Evolutionary conservation across 2,329 filamentous ascomycete genomes (phyloP), one percentile per base, ranked within the genome.

Genomic region (Fusarium sp.): DNA sequence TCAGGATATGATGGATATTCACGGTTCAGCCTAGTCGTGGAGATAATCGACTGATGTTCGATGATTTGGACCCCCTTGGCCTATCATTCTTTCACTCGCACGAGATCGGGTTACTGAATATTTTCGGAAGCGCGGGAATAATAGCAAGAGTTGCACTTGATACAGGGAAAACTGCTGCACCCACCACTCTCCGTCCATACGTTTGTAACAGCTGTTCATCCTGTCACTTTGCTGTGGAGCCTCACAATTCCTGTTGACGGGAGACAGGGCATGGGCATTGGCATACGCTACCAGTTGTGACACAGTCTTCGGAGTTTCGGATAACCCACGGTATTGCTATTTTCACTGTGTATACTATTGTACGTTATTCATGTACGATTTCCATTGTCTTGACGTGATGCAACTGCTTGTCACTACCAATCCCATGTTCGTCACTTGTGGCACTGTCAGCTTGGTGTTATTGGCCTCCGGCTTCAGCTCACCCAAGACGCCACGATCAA

Each of bases 291-390:
- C 64, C 58, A 44, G 60, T 68, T 74, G 75, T 73, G 52, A 46
- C 69, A 76, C 73, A 42, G 57, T 57, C 58, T 64, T 75, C 72
- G 72, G 75, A 63, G 60, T 64, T 76, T 76, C 75, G 73, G 72
- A 67, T 60, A 65, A 71, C 46, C 25, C 40, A 59, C 70, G 63
- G 65, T 54, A 56, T 63, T 60, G 40, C 35, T 57, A 23, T 56
- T 53, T 28, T 57, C 52, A 37, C 56, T 28, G 19, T 19, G 37
- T 42, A 46, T 16, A 44, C 46, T 35, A 30, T 56, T 50, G 42
- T 47, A n/a, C 37, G 16, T 60, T 47, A 11, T 37, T 59, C 28
- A 38, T 38, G 43, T 43, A n/a, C n/a, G 37, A 47, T 66, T 73
- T 30, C 35, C 6, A n/a, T 40, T 53, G n/a, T 19, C 21, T 28